A percentile compares a stretch with the other conserved stretches of the same genome.
These are phyloP conservation scores for Hypoxylon subgilvum DNA, from an alignment of 495 filamentous ascomycete genomes.

Conservation along the genomic window DNA sequence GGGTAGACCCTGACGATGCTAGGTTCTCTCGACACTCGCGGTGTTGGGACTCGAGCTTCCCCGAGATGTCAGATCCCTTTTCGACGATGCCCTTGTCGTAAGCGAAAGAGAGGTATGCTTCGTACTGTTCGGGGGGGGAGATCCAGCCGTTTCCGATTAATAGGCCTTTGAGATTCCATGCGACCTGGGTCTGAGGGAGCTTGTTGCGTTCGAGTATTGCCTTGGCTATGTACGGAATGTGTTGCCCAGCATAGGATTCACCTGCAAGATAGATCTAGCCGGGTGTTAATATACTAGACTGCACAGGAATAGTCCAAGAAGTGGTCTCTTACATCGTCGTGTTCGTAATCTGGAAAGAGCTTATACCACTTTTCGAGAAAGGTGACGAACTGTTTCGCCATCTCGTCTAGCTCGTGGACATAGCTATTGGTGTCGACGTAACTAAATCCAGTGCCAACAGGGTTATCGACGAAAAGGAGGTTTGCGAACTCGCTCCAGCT, in stretches of 20 bases:
- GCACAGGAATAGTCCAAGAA: conserved; percentile 20
- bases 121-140: conserved; percentile 85
- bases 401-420: conserved; percentile 81
- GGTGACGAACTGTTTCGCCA: conserved; percentile 84
- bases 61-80: conserved; percentile 66
- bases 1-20: conserved; percentile 61
- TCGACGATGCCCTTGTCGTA: conserved; percentile 75
- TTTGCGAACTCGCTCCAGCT: conserved; percentile 98
- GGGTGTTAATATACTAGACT: conserved; percentile 41
- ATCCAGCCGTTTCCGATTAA: conserved; percentile 99
- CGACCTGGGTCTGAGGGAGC: conserved; percentile 40
- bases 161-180: conserved; percentile 85
- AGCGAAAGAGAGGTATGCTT: conserved; percentile 79
- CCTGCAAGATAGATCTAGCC: conserved; percentile 86
- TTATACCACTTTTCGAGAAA: conserved; percentile 91
- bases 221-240: conserved; percentile 94
- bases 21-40: conserved; percentile 68
- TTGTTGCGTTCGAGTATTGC: conserved; percentile 86
- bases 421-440: conserved; percentile 89
- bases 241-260: conserved; percentile 95
- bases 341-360: conserved; percentile 89
- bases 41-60: conserved; percentile 58
- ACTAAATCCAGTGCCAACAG: conserved; percentile 94
- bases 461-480: conserved; percentile 93
- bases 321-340: conserved; percentile 78